Base-by-base conservation (phyloP, 2,329 filamentous ascomycete genomes). In the Pseudogymnoascus sp. region DNA sequence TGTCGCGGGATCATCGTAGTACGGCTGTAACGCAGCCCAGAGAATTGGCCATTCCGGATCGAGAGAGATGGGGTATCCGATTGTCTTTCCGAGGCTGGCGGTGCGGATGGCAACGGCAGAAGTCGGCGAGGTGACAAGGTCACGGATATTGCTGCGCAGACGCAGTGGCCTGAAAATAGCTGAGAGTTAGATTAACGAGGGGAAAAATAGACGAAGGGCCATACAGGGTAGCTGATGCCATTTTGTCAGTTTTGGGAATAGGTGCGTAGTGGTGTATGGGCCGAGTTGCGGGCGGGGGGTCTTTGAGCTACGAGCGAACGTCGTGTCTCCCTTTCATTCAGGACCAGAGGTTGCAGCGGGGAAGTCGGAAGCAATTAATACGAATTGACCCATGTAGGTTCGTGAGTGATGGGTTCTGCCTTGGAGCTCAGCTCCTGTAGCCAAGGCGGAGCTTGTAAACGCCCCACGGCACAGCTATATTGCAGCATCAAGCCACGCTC, bases 1-100 rank as follows among this genome's bases (percentile, higher is more conserved):
- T 34, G 73, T 70, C 3, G 66, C 68, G 62, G 76, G 77, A 65
- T 82, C 78, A 0, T 74, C 66, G 67, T 78, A 81, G 53, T 71
- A 68, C 2, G 61, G 62, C 31, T 75, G 75, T 1, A 80, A 70
- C 12, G 75, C 74, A 11, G 73, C 70, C 56, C 77, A 67, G 12
- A 81, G 71, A 53, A 78, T 74, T 5, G 70, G 68, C 78, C 79
- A 82, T 68, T 81, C 76, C 0, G 78, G 78, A 5, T 78, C 72
- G 38, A 77, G 70, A 21, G 67, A 66, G 16, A 80, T 70, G 0
- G 74, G 64, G 31, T 77, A 74, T 1, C 81, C 80, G 12, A 82
- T 70, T 8, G 59, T 64, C n/a, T n/a, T 59, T 42, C 46, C 62
- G 25, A 69, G 25, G 10, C 28, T 31, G 28, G 60, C 50, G n/a